Percentiles rank a stretch among this genome's conserved stretches.
phyloP scores from a whole-genome alignment of 2,329 filamentous ascomycete species.

The Exophiala bonariae region DNA sequence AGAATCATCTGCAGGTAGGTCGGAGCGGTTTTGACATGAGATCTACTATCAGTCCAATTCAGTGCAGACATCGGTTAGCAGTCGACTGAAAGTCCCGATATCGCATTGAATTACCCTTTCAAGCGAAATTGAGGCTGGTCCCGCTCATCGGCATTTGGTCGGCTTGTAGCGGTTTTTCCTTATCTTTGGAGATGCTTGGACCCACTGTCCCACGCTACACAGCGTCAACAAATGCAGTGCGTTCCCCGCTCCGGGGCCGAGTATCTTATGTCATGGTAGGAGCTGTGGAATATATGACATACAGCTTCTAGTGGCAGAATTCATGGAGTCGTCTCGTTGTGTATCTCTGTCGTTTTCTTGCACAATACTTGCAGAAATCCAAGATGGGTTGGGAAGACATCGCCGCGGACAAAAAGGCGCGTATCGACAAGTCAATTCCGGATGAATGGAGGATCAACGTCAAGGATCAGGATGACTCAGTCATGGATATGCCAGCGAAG shows the following conservation, averaged over 20 bases:
- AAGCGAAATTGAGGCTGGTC: neutral
- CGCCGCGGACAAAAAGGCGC: constrained; percentile 24
- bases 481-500: constrained; percentile 18
- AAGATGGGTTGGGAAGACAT: constrained; percentile 22
- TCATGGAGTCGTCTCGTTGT: neutral
- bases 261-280: neutral
- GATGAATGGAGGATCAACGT: constrained; percentile 23
- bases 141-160: neutral
- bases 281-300: neutral
- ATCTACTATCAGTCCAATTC: neutral
- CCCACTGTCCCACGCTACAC: neutral
- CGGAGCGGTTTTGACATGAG: neutral
- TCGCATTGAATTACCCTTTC: neutral
- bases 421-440: constrained; percentile 24
- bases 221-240: neutral
- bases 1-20: neutral
- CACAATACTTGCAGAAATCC: neutral
- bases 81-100: neutral
- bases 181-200: no score
- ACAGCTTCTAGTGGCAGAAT: neutral
- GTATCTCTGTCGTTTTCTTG: neutral
- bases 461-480: constrained; percentile 10
- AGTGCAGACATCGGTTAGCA: neutral
- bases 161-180: neutral
- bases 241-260: neutral